A percentile compares a stretch with the other conserved stretches of the same genome.
phyloP scores from a whole-genome alignment of 1,284 basidiomycete genomes.

The Cutaneotrichosporon sp. region DNA sequence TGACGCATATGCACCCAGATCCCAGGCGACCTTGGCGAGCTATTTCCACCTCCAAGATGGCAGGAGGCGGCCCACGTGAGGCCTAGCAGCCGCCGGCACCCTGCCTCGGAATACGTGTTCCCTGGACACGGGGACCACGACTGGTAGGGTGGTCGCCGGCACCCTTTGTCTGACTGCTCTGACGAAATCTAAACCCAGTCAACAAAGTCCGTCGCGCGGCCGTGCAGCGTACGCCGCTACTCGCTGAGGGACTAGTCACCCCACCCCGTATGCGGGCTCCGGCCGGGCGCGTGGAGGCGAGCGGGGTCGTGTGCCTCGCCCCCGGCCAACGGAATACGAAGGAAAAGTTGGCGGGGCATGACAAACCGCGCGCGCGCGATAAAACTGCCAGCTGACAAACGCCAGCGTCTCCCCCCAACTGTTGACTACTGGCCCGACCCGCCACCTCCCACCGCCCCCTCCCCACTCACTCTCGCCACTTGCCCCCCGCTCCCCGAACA shows the following conservation, averaged over 20 bases:
- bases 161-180: not conserved
- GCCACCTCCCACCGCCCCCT: no score
- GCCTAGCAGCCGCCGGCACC: not conserved
- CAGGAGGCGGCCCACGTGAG: not conserved
- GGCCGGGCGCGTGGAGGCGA: not conserved
- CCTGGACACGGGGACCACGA: not conserved
- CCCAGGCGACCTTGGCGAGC: no score
- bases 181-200: not conserved
- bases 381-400: not conserved
- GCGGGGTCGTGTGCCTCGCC: not conserved
- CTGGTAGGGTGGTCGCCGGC: no score
- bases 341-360: not conserved
- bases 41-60: no score
- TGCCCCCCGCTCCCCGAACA: not conserved
- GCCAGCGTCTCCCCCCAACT: no score
- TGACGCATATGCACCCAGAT: no score
- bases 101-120: not conserved
- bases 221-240: no score
- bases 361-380: not conserved
- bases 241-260: not conserved
- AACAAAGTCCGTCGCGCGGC: no score
- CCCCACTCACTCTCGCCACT: not conserved
- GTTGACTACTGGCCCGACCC: no score
- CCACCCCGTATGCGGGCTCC: not conserved
- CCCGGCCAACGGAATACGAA: not conserved